A percentile compares a stretch with the other conserved stretches of the same genome.
Conservation (phyloP, 768 basidiomycete species). For the Boletus eberwhitei region DNA sequence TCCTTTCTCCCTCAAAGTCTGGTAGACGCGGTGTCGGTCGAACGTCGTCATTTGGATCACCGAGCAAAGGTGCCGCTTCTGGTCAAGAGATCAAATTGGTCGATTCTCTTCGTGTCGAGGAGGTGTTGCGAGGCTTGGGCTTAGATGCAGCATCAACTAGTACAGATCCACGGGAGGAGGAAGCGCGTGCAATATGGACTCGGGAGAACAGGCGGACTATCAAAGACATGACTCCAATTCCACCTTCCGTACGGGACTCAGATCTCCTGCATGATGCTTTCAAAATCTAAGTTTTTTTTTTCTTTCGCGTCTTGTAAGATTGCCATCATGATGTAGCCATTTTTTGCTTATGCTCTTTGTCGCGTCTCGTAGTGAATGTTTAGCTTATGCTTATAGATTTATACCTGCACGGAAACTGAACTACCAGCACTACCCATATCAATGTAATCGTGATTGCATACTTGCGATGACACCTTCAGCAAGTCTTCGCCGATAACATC, state of each 20-base stretch:
- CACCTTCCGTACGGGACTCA: conserved; percentile 1
- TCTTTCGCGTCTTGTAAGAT: background rate
- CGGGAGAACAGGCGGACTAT: conserved; percentile 38
- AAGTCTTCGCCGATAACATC: conserved; percentile 21
- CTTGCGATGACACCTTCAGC: background rate
- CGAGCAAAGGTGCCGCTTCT: conserved; percentile 22
- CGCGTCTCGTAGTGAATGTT: conserved; percentile 8
- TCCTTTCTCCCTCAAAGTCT: conserved; percentile 43
- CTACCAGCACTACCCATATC: conserved; percentile 1
- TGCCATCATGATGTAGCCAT: conserved; percentile 5
- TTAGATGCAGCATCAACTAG: conserved; percentile 13
- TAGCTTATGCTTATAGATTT: conserved; percentile 27
- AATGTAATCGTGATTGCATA: conserved; percentile 11
- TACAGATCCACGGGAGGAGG: conserved; percentile 42
- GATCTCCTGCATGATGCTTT: conserved; percentile 33
- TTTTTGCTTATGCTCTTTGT: conserved; percentile 11
- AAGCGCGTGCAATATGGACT: conserved; percentile 41
- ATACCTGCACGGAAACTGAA: conserved; percentile 5
- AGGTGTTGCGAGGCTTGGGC: conserved; percentile 70
- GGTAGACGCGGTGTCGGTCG: conserved; percentile 54
- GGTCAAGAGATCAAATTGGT: conserved; percentile 51
- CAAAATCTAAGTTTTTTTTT: conserved; percentile 25
- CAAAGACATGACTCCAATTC: conserved; percentile 33
- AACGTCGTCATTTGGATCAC: conserved; percentile 51
- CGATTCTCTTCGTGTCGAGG: conserved; percentile 62